Conservation (phyloP, 2,329 filamentous ascomycete genomes). For the Aureobasidium melanogenum region DNA sequence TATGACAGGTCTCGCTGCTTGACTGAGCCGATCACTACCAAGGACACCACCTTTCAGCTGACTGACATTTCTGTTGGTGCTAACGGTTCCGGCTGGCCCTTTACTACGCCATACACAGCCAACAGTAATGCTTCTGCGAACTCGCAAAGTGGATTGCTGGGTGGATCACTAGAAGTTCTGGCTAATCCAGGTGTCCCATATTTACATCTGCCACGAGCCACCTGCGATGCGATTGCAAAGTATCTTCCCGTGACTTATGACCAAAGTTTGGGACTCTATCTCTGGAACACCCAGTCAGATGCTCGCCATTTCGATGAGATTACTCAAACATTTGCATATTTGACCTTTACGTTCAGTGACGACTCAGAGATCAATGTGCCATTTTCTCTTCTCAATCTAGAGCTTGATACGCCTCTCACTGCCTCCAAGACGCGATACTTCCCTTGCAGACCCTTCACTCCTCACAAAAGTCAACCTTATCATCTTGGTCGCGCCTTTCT, state of each 20-base stretch:
- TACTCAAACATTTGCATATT: neutral
- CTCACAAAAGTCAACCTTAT: neutral
- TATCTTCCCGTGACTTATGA: neutral
- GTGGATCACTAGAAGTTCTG: neutral
- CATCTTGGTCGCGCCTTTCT: slow-evolving; percentile 7
- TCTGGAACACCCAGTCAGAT: neutral
- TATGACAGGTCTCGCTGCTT: slow-evolving; percentile 2
- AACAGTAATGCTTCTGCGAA: neutral
- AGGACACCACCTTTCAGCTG: neutral
- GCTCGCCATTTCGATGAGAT: neutral
- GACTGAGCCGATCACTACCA: neutral
- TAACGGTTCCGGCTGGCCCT: neutral
- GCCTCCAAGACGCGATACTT: neutral
- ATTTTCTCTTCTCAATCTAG: neutral
- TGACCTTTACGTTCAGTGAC: neutral
- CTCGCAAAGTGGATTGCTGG: neutral
- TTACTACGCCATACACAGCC: neutral
- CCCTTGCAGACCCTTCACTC: neutral
- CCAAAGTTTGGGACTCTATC: neutral
- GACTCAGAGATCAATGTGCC: neutral
- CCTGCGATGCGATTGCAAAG: neutral
- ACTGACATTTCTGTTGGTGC: neutral
- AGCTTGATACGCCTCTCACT: neutral
- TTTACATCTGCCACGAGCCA: neutral
- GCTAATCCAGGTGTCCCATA: slow-evolving; percentile 6